A percentile compares a stretch with the other conserved stretches of the same genome.
phyloP scores from a whole-genome alignment of 73 alveolate species.

The Effrenium voratum region DNA sequence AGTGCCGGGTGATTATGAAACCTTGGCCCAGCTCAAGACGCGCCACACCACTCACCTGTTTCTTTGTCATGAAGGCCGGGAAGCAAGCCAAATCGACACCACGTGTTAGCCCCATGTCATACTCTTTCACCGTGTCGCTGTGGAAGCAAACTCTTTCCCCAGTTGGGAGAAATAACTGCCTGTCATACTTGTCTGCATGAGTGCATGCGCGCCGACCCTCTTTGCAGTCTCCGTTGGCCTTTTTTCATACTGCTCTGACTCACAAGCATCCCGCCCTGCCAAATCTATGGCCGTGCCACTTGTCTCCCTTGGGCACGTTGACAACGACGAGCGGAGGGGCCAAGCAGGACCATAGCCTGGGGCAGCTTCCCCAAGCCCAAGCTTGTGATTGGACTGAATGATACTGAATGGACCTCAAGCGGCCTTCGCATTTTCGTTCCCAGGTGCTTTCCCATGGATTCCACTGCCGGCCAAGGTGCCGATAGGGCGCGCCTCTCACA shows the following conservation, averaged over 20 bases:
- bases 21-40: background rate
- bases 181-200: no score
- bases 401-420: background rate
- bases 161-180: no score
- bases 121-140: background rate
- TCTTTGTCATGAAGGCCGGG: background rate
- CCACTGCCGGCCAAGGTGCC: background rate
- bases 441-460: background rate
- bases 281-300: background rate
- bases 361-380: background rate
- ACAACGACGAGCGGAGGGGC: slow-evolving; percentile 81
- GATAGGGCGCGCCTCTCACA: slow-evolving; percentile 70
- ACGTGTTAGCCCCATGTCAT: no score
- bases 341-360: slow-evolving; percentile 76
- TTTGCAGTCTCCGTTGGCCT: no score
- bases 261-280: background rate
- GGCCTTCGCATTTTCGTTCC: no score
- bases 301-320: slow-evolving; percentile 41
- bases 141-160: background rate
- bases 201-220: no score
- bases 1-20: slow-evolving; percentile 83
- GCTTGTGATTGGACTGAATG: background rate
- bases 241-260: no score
- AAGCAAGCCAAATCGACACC: background rate
- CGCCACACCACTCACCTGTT: background rate